Evolutionary conservation across 768 basidiomycete species (phyloP).

Genomic region (Porpolomopsis calyptriformis): DNA sequence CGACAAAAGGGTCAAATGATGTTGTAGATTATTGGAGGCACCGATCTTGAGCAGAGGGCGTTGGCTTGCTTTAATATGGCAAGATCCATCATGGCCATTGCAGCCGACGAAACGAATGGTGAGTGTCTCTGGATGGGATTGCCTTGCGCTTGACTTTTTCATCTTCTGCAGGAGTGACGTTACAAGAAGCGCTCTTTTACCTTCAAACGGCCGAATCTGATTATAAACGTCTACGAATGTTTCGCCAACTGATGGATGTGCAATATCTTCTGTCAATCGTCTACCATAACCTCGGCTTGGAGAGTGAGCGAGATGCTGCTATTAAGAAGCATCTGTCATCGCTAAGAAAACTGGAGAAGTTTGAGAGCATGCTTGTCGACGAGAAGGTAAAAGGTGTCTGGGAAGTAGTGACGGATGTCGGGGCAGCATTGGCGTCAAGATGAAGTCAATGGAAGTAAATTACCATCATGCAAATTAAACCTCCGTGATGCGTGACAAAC

Average conservation of each 20-base stretch:
- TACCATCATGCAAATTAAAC: constrained; percentile 7
- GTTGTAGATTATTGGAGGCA: constrained; percentile 52
- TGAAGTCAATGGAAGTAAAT: background rate
- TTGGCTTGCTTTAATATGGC: constrained; percentile 65
- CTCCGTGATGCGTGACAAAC: background rate
- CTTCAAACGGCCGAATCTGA: constrained; percentile 57
- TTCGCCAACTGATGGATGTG: constrained; percentile 50
- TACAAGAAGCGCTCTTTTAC: constrained; percentile 50
- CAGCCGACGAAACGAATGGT: constrained; percentile 36
- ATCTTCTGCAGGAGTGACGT: constrained; percentile 24
- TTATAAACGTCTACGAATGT: constrained; percentile 48
- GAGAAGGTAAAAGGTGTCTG: constrained; percentile 44
- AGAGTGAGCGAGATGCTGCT: constrained; percentile 42
- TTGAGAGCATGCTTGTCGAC: constrained; percentile 38
- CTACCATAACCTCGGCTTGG: constrained; percentile 57
- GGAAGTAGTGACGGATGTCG: constrained; percentile 48
- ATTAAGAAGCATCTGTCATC: constrained; percentile 40
- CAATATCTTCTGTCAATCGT: constrained; percentile 63
- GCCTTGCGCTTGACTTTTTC: background rate
- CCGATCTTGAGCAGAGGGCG: constrained; percentile 68
- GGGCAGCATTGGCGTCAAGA: constrained; percentile 36
- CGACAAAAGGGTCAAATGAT: background rate
- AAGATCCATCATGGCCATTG: constrained; percentile 55
- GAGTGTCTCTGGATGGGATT: constrained; percentile 12
- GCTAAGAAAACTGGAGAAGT: constrained; percentile 27